phyloP scores from a whole-genome alignment of 73 alveolate genomes.

The Tetrahymena elliotti region DNA sequence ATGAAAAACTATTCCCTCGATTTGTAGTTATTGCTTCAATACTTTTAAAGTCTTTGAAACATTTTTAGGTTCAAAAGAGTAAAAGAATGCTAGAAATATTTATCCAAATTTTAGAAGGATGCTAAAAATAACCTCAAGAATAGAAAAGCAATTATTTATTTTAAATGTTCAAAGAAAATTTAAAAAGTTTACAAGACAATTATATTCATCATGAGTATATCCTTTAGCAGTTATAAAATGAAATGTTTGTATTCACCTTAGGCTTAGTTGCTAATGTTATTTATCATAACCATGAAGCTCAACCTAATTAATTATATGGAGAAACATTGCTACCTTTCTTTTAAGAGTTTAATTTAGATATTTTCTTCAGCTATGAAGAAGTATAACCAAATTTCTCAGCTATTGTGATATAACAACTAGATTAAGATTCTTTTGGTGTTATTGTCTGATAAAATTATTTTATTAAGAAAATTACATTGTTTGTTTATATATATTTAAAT shows the following conservation, averaged over 20 bases:
- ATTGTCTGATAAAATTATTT: neutral
- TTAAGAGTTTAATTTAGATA: neutral
- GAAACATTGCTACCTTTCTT: neutral
- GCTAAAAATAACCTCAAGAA: neutral
- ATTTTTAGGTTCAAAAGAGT: neutral
- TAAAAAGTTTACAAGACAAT: neutral
- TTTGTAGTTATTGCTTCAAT: neutral
- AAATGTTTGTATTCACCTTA: neutral
- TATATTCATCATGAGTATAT: neutral
- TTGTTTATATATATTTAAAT: no score
- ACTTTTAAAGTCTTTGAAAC: neutral
- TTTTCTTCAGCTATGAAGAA: neutral
- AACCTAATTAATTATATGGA: neutral
- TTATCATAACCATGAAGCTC: neutral
- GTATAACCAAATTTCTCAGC: neutral
- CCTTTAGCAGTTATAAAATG: neutral
- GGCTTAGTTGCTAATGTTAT: neutral
- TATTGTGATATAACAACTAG: neutral
- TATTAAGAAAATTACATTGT: no score
- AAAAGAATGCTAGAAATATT: neutral
- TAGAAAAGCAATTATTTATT: neutral
- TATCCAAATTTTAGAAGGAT: neutral
- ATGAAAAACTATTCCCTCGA: neutral
- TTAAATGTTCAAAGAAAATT: neutral
- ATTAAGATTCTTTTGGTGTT: neutral